These are phyloP conservation scores for Diutina rugosa DNA, from an alignment of 1,139 yeast species.

Conservation along the genomic window DNA sequence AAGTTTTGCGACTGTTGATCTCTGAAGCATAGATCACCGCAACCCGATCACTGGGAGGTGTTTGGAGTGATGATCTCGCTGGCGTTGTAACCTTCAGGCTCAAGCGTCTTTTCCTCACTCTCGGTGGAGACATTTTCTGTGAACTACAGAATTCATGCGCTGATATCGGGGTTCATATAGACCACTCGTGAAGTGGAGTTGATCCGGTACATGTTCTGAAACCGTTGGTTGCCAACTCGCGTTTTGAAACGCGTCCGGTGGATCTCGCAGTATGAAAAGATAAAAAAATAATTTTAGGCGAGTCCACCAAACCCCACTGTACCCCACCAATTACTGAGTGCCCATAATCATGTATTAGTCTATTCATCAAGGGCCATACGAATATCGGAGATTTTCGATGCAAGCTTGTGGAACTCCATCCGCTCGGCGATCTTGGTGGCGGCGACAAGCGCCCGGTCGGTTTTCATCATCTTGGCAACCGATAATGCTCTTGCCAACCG, in stretches of 20 bases:
- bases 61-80: not conserved
- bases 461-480: constrained; percentile 55
- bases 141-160: not conserved
- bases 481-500: constrained; percentile 56
- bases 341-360: not conserved
- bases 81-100: not conserved
- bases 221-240: not conserved
- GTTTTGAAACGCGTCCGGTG: not conserved
- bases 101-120: not conserved
- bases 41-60: not conserved
- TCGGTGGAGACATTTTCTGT: not conserved
- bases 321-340: too few relatives aligned
- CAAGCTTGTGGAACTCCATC: constrained; percentile 52
- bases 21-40: not conserved
- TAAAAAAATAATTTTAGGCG: too few relatives aligned
- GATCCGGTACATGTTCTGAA: not conserved
- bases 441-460: constrained; percentile 70
- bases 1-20: not conserved
- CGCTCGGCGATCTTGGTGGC: constrained; percentile 79
- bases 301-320: too few relatives aligned
- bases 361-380: constrained; percentile 30
- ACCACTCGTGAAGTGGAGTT: not conserved
- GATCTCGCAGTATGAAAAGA: not conserved
- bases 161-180: not conserved
- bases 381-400: constrained; percentile 51